Evolutionary conservation across 805 yeast genomes (phyloP), one percentile per base, ranked within the genome.

Genomic region (Cyberlindnera subsufficiens): DNA sequence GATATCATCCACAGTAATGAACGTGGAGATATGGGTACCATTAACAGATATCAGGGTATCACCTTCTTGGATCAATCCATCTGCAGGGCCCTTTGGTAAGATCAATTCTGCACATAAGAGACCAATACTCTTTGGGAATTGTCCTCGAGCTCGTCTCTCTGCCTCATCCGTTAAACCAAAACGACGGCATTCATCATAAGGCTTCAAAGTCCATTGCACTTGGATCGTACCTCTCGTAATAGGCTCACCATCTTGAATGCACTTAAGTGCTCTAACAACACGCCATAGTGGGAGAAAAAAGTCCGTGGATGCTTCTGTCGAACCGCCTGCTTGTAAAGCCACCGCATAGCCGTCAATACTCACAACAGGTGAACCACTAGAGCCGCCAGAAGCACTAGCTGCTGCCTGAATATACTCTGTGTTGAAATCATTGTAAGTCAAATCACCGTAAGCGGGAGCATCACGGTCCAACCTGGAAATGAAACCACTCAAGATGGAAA

Each of bases 371-470:
- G 96, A 87, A 8, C 97, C 97, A 38, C 93, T 82, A 4, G 96
- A 88, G 3, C 97, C 97, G 27, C 97, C 97, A 15, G 95, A 83
- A 0, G 97, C 96, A 46, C 89, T 78, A 1, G 97, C 96, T 7
- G 97, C 96, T 1, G 96, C 96, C 65, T 89, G 96, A 43, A 89
- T 86, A 64, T 89, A 89, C 62, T 86, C 96, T 1, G 96, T 88
- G 61, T 89, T 88, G 72, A 88, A 89, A 68, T 89, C 97, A 59
- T 86, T 88, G 63, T 89, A 90, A 14, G 95, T 82, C 58, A 85
- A 68, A 22, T 79, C 80, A 38, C 96, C 97, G 56, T 90, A 90
- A 50, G 86, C 95, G 2, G 97, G 97, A 6, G 96, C 95, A 60
- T 89, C 89, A 70, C 97, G 79, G 65, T 89, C 96, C 45, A 88